Conservation (phyloP, 768 basidiomycete species). For the Hericium rajendrae region DNA sequence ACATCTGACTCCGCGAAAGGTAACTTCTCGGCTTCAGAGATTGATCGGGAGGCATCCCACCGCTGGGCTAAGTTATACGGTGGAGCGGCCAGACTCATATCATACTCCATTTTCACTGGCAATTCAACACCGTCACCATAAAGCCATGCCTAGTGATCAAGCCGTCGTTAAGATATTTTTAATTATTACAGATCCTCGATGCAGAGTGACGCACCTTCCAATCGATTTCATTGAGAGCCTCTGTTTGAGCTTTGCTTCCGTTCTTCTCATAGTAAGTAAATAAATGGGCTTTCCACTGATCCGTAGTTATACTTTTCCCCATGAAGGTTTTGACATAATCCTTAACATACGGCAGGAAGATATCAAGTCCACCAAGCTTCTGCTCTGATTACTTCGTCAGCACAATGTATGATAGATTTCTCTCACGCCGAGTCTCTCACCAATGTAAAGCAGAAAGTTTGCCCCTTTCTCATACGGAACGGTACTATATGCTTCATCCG, state of each 20-base stretch:
- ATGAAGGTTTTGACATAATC: slow-evolving; percentile 78
- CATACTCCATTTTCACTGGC: slow-evolving; percentile 69
- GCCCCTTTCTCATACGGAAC: slow-evolving; percentile 88
- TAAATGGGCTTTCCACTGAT: slow-evolving; percentile 76
- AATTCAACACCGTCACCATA: slow-evolving; percentile 69
- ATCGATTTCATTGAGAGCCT: slow-evolving; percentile 57
- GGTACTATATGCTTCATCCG: slow-evolving; percentile 64
- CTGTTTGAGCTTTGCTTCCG: slow-evolving; percentile 50
- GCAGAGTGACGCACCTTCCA: slow-evolving; percentile 55
- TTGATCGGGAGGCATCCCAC: slow-evolving; percentile 60
- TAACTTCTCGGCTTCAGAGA: slow-evolving; percentile 33
- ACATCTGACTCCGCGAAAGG: slow-evolving; percentile 55
- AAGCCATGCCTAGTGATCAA: slow-evolving; percentile 54
- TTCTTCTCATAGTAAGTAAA: slow-evolving; percentile 57
- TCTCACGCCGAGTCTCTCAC: slow-evolving; percentile 27
- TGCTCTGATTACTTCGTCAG: slow-evolving; percentile 34
- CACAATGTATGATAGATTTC: neutral
- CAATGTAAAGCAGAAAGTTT: slow-evolving; percentile 80
- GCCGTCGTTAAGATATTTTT: neutral
- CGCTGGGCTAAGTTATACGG: slow-evolving; percentile 63
- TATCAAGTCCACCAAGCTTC: slow-evolving; percentile 71
- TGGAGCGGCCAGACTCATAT: slow-evolving; percentile 55
- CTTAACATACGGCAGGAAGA: slow-evolving; percentile 75
- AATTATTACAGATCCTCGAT: neutral
- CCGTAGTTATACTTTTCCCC: slow-evolving; percentile 75